Conservation (phyloP, 2,329 filamentous ascomycete genomes). For the Curvularia hawaiiensis region DNA sequence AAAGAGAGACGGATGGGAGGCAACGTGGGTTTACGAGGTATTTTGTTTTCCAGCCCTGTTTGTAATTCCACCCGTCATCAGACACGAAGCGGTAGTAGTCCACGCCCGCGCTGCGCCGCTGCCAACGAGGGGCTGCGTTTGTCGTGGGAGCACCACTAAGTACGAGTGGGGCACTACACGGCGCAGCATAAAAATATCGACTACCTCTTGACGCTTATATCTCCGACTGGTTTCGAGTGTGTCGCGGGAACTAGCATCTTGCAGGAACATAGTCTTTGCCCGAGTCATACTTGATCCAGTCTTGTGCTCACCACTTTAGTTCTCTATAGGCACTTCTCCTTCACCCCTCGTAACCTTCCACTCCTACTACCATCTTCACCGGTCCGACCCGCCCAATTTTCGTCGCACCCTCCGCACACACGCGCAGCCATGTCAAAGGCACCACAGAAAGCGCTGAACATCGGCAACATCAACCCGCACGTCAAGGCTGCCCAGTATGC, state of each 20-base stretch:
- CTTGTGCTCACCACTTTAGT: constrained; percentile 23
- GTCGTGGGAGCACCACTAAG: constrained; percentile 5
- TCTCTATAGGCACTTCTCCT: constrained; percentile 11
- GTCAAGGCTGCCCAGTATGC: constrained; percentile 91
- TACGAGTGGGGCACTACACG: constrained; percentile 38
- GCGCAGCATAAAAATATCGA: constrained; percentile 34
- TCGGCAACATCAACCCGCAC: constrained; percentile 91
- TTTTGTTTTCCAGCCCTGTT: constrained; percentile 23
- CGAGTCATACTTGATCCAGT: constrained; percentile 17
- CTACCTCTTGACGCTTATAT: constrained; percentile 21
- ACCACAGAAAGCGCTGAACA: constrained; percentile 60
- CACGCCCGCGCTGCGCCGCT: constrained; percentile 13
- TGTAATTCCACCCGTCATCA: neutral
- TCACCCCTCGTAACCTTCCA: constrained; percentile 6
- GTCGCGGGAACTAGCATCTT: constrained; percentile 22
- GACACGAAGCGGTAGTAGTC: neutral
- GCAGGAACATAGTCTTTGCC: constrained; percentile 9
- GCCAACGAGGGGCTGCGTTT: constrained; percentile 22
- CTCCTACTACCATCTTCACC: constrained; percentile 4
- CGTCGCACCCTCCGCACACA: constrained; percentile 4
- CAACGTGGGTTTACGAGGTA: constrained; percentile 34
- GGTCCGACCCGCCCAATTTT: constrained; percentile 4
- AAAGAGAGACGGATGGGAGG: constrained; percentile 15
- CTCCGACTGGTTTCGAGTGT: constrained; percentile 15
- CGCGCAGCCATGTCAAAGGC: constrained; percentile 53